These are phyloP conservation scores for Polygonum maritimum DNA, from an alignment of 148 eudicot species.

Conservation along the genomic window DNA sequence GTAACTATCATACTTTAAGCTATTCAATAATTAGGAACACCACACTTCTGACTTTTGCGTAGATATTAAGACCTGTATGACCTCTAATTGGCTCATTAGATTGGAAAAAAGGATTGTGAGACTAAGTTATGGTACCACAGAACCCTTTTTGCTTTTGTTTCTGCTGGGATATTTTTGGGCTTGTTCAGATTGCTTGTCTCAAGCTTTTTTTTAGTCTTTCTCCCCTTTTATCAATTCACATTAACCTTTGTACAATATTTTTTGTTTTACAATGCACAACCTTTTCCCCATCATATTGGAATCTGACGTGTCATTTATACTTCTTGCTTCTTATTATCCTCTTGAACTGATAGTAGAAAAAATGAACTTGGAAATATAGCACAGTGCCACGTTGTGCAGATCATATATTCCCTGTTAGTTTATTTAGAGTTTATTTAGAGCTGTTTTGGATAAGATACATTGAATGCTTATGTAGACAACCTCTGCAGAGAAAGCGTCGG, in stretches of 20 bases:
- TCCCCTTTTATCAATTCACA: too few relatives aligned
- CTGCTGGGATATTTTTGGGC: too few relatives aligned
- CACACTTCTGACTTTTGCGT: too few relatives aligned
- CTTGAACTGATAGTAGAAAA: not conserved
- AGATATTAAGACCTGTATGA: not conserved
- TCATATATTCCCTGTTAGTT: not conserved
- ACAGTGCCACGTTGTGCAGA: not conserved
- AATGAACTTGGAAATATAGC: not conserved
- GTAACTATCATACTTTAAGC: not conserved
- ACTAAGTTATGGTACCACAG: too few relatives aligned
- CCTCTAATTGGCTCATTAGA: too few relatives aligned
- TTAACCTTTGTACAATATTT: too few relatives aligned
- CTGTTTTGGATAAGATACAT: not conserved
- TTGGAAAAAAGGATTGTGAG: too few relatives aligned
- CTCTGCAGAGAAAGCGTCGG: constrained; percentile 7
- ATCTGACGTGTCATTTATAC: not conserved
- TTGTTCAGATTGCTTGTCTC: too few relatives aligned
- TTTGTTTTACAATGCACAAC: not conserved
- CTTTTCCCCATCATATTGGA: not conserved
- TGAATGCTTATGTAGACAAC: not conserved
- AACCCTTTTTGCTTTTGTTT: too few relatives aligned
- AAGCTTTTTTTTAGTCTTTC: too few relatives aligned
- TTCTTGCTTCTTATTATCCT: not conserved
- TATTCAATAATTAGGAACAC: not conserved
- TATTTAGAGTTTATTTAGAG: not conserved